Percentiles rank a stretch among this genome's conserved stretches.
phyloP scores from a whole-genome alignment of 192 early-diverging fungal genomes.

The Coemansia guatemalensis region DNA sequence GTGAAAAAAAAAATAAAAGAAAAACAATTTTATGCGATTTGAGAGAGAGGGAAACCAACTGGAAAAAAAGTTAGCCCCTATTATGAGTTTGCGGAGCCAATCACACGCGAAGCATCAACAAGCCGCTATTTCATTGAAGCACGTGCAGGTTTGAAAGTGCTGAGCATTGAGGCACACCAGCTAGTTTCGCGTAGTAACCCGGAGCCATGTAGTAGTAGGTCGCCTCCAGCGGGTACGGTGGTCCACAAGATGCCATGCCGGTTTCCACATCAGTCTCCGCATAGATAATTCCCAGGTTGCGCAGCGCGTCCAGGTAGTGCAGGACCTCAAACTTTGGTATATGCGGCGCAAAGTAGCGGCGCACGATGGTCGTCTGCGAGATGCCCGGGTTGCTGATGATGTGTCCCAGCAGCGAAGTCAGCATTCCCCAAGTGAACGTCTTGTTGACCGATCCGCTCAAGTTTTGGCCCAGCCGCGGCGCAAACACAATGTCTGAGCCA shows the following conservation, averaged over 20 bases:
- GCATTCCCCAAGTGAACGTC: conserved; percentile 17
- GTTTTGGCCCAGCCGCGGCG: conserved; percentile 36
- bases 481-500: conserved; percentile 8
- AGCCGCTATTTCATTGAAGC: background rate
- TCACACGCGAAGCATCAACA: background rate
- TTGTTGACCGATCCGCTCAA: conserved; percentile 24
- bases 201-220: conserved; percentile 24
- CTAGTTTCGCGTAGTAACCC: conserved; percentile 9
- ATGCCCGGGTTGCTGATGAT: conserved; percentile 37
- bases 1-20: conserved; percentile 5
- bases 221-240: conserved; percentile 1
- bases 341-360: conserved; percentile 37
- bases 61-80: conserved; percentile 7
- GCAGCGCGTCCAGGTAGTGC: conserved; percentile 23
- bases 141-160: background rate
- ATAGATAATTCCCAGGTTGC: conserved; percentile 17
- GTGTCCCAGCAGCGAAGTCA: conserved; percentile 23
- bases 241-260: background rate
- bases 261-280: conserved; percentile 12
- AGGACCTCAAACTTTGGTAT: conserved; percentile 29
- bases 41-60: background rate
- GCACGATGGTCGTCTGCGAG: conserved; percentile 28
- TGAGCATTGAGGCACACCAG: background rate
- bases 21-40: background rate
- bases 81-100: background rate